Evolutionary conservation across 495 filamentous ascomycete genomes (phyloP).

Genomic region (Venustampulla echinocandica): DNA sequence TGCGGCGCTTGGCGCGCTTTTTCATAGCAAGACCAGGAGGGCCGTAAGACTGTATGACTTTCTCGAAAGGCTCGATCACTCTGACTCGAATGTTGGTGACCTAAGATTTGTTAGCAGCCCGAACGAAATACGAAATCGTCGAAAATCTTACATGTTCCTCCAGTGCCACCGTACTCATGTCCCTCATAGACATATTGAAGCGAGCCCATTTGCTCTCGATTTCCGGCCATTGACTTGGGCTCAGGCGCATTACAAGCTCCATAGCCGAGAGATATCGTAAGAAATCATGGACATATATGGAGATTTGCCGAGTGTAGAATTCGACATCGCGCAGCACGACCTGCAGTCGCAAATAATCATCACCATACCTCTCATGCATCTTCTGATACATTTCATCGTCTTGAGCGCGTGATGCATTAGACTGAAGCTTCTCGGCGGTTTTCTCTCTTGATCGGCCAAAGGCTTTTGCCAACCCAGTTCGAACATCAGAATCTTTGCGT

Average conservation of each 20-base stretch:
- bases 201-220: slow-evolving; percentile 86
- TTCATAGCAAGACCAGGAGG: slow-evolving; percentile 79
- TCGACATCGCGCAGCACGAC: slow-evolving; percentile 86
- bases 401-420: slow-evolving; percentile 53
- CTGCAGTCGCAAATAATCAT: slow-evolving; percentile 81
- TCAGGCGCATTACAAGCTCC: slow-evolving; percentile 51
- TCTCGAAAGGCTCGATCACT: slow-evolving; percentile 80
- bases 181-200: slow-evolving; percentile 71
- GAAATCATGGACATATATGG: slow-evolving; percentile 63
- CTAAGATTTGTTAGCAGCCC: slow-evolving; percentile 35
- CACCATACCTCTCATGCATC: slow-evolving; percentile 68
- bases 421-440: slow-evolving; percentile 36
- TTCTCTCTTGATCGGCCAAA: slow-evolving; percentile 59
- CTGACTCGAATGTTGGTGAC: slow-evolving; percentile 66
- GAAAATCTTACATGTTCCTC: slow-evolving; percentile 71
- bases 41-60: slow-evolving; percentile 68
- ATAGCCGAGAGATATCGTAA: slow-evolving; percentile 61
- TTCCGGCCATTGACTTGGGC: slow-evolving; percentile 60
- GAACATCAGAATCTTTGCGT: slow-evolving; percentile 83
- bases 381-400: slow-evolving; percentile 74
- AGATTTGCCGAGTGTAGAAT: slow-evolving; percentile 66
- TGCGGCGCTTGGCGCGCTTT: slow-evolving; percentile 80
- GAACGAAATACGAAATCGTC: slow-evolving; percentile 6
- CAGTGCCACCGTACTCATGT: slow-evolving; percentile 67
- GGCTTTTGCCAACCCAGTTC: slow-evolving; percentile 71